Percentiles rank a stretch among this genome's conserved stretches.
These are phyloP conservation scores for Handroanthus guayacan DNA, from an alignment of 257 asterid species.

Conservation along the genomic window DNA sequence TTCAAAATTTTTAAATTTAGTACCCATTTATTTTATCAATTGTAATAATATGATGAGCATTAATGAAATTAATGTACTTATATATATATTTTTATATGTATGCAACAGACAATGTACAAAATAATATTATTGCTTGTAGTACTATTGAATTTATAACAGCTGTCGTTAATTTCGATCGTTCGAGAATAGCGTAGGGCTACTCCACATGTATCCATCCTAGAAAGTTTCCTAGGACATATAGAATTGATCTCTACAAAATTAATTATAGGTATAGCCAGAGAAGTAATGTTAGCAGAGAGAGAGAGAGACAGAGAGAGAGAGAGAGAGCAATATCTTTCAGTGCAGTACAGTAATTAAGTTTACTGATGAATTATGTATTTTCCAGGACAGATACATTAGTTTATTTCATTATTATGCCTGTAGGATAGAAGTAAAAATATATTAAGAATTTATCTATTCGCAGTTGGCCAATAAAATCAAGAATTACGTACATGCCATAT, in stretches of 20 bases:
- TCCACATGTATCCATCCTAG: too few relatives aligned
- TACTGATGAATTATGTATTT: neutral
- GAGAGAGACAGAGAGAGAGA: neutral
- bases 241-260: neutral
- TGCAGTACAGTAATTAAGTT: neutral
- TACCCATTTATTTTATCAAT: neutral
- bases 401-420: neutral
- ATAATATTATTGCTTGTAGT: neutral
- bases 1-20: neutral
- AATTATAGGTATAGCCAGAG: slow-evolving; percentile 21
- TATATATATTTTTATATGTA: too few relatives aligned
- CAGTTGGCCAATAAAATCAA: neutral
- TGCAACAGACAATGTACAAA: neutral
- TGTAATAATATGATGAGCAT: too few relatives aligned
- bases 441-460: neutral
- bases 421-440: neutral
- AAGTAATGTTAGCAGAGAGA: neutral
- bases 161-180: neutral
- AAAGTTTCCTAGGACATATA: slow-evolving; percentile 31
- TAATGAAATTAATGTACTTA: too few relatives aligned
- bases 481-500: neutral
- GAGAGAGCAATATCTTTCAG: neutral
- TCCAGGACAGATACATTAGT: neutral
- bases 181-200: neutral
- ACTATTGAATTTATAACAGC: slow-evolving; percentile 11